Conservation (phyloP, 257 asterid species). For the Rauvolfia tetraphylla region DNA sequence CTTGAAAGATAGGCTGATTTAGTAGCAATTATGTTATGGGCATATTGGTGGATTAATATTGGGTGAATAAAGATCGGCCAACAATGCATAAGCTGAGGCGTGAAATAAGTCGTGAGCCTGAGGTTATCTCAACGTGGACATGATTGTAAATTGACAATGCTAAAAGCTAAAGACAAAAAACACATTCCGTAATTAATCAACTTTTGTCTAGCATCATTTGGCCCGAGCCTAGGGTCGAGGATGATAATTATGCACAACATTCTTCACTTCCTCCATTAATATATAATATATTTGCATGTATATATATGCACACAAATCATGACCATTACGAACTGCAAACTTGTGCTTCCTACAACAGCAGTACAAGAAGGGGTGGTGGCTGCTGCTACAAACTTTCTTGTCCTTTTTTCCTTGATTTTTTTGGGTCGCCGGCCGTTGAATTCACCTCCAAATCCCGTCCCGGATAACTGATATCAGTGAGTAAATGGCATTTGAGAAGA, state of each 20-base stretch:
- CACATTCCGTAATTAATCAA: conserved; percentile 16
- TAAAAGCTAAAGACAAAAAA: conserved; percentile 19
- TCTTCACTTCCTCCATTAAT: conserved; percentile 4
- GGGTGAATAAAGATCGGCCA: conserved; percentile 5
- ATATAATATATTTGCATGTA: background rate
- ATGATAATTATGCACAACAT: conserved; percentile 4
- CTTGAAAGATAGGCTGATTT: too few relatives aligned
- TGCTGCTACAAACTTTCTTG: background rate
- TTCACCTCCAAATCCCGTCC: background rate
- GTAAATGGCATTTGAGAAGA: conserved; percentile 16
- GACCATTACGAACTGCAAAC: background rate
- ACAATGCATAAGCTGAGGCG: conserved; percentile 21
- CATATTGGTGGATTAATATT: background rate
- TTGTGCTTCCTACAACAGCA: background rate
- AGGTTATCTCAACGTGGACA: conserved; percentile 33
- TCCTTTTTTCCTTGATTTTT: background rate
- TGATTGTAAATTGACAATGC: conserved; percentile 3
- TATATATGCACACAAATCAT: background rate
- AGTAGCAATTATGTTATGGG: background rate
- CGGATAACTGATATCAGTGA: background rate
- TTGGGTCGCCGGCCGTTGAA: background rate
- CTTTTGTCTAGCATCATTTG: conserved; percentile 22
- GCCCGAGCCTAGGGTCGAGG: conserved; percentile 9
- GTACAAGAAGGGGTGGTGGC: background rate
- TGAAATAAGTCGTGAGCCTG: conserved; percentile 36